These are phyloP conservation scores for Suhomyces bribrorum DNA, from an alignment of 1,139 yeast genomes.

Conservation along the genomic window DNA sequence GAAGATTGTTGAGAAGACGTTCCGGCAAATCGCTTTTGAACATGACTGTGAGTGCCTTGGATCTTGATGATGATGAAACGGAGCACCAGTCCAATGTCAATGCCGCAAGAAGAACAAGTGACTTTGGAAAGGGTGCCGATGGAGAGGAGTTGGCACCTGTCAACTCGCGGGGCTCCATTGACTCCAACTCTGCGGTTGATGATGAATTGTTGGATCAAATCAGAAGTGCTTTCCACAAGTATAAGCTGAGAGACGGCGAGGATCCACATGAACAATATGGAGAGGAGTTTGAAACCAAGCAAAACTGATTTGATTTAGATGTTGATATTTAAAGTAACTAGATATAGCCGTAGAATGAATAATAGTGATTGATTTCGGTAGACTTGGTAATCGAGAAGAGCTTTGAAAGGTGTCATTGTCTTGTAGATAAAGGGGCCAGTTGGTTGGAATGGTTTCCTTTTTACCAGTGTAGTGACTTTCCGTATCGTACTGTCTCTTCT, in stretches of 20 bases:
- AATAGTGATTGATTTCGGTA: too few species aligned
- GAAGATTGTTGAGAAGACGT: conserved; percentile 59
- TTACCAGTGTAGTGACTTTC: too few species aligned
- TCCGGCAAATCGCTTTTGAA: conserved; percentile 71
- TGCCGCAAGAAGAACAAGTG: conserved; percentile 19
- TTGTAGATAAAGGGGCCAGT: too few species aligned
- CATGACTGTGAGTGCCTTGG: conserved; percentile 65
- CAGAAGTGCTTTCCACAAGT: conserved; percentile 52
- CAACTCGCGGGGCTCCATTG: conserved; percentile 39
- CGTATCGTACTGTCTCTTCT: too few species aligned
- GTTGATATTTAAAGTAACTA: not conserved
- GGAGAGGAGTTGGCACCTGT: conserved; percentile 31
- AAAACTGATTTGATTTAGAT: not conserved
- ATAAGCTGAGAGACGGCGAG: conserved; percentile 40
- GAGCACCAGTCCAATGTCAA: conserved; percentile 21
- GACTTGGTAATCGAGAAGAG: too few species aligned
- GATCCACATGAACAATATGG: conserved; percentile 44
- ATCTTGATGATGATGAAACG: conserved; percentile 62
- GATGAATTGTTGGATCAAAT: conserved; percentile 53
- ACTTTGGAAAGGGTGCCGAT: conserved; percentile 24
- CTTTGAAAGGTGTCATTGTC: too few species aligned
- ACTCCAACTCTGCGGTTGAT: conserved; percentile 32
- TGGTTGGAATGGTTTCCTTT: too few species aligned
- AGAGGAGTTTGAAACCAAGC: conserved; percentile 61
- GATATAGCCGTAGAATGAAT: too few species aligned